Evolutionary conservation across 345 rosid genomes (phyloP), one percentile per base, ranked within the genome.

Genomic region (Syzygium oleosum): DNA sequence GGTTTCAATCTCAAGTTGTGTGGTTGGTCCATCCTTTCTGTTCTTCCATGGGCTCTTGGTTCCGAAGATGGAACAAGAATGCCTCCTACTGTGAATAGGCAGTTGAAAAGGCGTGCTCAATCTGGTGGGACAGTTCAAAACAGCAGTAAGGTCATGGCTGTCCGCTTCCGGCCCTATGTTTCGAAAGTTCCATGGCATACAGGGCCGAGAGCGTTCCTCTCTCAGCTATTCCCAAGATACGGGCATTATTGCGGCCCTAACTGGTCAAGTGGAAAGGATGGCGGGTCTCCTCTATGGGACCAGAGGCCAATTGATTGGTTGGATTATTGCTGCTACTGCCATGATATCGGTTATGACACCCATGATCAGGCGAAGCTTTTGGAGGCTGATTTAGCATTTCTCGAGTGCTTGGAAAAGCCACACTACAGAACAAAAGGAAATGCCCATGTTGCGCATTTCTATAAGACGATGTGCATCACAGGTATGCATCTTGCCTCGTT

Each of bases 211-310:
- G 99, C 96, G 46, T 90, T 94, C 89, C 96, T 98, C 83, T 98
- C 99, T 43, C 97, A 95, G 92, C 91, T 98, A 86, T 98, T 98
- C 87, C 99, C 99, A 27, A 91, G 99, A 25, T 96, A 96, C 34
- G 99, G 98, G 59, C 96, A 98, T 91, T 98, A 98, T 85, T 98
- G 99, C 90, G 99, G 99, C 34, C 99, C 99, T 1, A 98, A 98
- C 52, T 98, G 99, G 99, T 98, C 99, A 0, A 98, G 99, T 86
- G 99, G 99, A 85, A 98, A 98, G 90, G 94, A 95, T 89, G 88
- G 92, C 9, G 99, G 99, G 21, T 95, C 99, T 17, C 91, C 73
- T 68, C 51, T 98, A 41, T 98, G 99, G 99, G 99, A 98, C 85
- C 94, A 87, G 93, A 94, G 99, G 84, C 99, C 99, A 12, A 97